Conservation (phyloP, 1,139 yeast genomes). For the Geotrichum bryndzae region DNA sequence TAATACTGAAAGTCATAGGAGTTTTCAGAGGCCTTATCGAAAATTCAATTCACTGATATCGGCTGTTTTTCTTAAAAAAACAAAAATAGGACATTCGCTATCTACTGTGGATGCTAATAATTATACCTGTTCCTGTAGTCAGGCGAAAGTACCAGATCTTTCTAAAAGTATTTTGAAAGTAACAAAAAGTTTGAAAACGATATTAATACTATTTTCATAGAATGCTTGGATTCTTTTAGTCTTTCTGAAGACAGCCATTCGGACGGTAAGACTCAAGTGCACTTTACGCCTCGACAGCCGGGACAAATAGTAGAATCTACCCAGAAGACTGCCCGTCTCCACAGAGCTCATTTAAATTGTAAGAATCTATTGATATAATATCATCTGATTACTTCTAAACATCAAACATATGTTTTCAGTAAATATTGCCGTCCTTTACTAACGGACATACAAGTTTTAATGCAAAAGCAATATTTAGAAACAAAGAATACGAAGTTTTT, state of each 20-base stretch:
- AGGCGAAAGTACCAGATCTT: neutral
- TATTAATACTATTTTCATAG: neutral
- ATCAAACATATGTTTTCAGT: too few relatives aligned
- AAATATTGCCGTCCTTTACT: too few relatives aligned
- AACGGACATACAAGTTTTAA: neutral
- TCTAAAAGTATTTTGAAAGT: neutral
- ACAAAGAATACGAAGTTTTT: neutral
- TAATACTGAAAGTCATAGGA: too few relatives aligned
- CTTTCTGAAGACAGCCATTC: too few relatives aligned
- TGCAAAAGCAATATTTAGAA: neutral
- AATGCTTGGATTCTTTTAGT: neutral
- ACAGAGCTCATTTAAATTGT: too few relatives aligned
- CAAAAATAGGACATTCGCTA: too few relatives aligned
- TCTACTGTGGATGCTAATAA: neutral
- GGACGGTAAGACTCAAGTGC: too few relatives aligned
- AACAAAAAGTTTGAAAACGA: neutral
- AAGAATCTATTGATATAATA: too few relatives aligned
- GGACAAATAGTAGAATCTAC: too few relatives aligned
- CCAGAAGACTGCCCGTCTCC: too few relatives aligned
- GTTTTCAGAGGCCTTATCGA: neutral
- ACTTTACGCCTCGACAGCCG: too few relatives aligned
- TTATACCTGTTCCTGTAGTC: neutral
- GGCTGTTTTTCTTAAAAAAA: neutral
- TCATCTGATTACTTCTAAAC: too few relatives aligned
- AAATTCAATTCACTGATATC: neutral